Conservation (phyloP, 169 alveolate species). For the Babesia bovis region DNA sequence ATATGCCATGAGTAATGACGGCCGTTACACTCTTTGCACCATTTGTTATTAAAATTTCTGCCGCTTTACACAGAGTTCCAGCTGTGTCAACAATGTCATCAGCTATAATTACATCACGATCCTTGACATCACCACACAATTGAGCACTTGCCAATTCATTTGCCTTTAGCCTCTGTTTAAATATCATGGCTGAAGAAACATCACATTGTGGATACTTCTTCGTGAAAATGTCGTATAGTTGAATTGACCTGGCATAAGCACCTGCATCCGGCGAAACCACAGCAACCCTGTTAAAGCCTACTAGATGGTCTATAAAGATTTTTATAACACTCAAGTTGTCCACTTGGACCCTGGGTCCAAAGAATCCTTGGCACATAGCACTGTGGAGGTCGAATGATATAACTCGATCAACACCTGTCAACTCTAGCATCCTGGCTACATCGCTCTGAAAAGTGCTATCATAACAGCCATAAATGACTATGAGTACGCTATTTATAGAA, state of each 20-base stretch:
- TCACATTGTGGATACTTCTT: slow-evolving; percentile 11
- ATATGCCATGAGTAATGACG: slow-evolving; percentile 94
- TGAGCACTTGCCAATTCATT: slow-evolving; percentile 88
- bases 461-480: too few relatives aligned
- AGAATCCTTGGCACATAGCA: slow-evolving; percentile 91
- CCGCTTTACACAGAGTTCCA: slow-evolving; percentile 96
- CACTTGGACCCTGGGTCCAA: slow-evolving; percentile 92
- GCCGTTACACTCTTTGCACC: slow-evolving; percentile 94
- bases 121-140: slow-evolving; percentile 92
- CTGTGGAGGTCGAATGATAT: slow-evolving; percentile 94
- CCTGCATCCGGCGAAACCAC: slow-evolving; percentile 97
- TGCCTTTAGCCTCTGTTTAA: slow-evolving; percentile 82
- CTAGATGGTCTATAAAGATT: slow-evolving; percentile 41
- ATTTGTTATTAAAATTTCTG: slow-evolving; percentile 83
- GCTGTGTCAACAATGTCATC: slow-evolving; percentile 98
- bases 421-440: slow-evolving; percentile 91
- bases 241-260: slow-evolving; percentile 66
- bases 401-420: slow-evolving; percentile 94
- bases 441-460: slow-evolving; percentile 73
- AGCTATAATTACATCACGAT: slow-evolving; percentile 90
- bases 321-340: slow-evolving; percentile 89
- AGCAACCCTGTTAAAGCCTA: slow-evolving; percentile 82
- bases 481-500: too few relatives aligned
- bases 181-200: slow-evolving; percentile 78
- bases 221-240: slow-evolving; percentile 49